Base-by-base conservation (phyloP, 1,139 yeast species). In the Torulaspora globosa region DNA sequence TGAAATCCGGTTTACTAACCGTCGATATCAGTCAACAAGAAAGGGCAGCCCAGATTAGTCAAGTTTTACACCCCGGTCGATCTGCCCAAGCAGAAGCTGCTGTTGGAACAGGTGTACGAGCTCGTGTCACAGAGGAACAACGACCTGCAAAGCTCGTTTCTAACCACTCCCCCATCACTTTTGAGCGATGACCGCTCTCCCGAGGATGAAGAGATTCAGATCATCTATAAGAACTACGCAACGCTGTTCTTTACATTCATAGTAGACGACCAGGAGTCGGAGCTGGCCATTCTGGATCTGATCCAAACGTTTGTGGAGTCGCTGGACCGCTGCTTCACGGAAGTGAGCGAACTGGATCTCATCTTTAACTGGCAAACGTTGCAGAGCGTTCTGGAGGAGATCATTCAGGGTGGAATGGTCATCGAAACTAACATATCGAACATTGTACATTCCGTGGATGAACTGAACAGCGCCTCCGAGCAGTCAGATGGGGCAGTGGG, bases 351-450 rank as follows among this genome's bases (percentile, higher is more conserved):
- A 64, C 74, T 92, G 55, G 98, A 92, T 66, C 73, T 92, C 56
- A 97, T 94, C 19, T 90, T 89, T 67, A 97, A 97, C 21, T 92
- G 97, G 97, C 97, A 92, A 66, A 95, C 89, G 11, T 70, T 92
- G 36, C 95, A 92, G 62, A 84, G 96, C 1, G 97, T 92, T 3
- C 69, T 92, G 46, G 92, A 84, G 61, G 97, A 94, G 59, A 85
- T 92, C 34, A 84, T 92, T 1, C 98, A 92, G 63, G 98, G 97
- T 24, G 99, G 99, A 0, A 84, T 94, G 95, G 98, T 92, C n/a
- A 87, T 94, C 32, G 98, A 92, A 64, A 90, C 98, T 1, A 88
- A 84, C 58, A 87, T 89, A 23, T 66, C 71, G 33, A 78, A 86
- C 52, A 89, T 92, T 32, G 96, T 90, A n/a, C 73, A 73, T n/a